A percentile compares a stretch with the other conserved stretches of the same genome.
phyloP scores from a whole-genome alignment of 2,329 filamentous ascomycete species.

The Fusarium fujikuroi region DNA sequence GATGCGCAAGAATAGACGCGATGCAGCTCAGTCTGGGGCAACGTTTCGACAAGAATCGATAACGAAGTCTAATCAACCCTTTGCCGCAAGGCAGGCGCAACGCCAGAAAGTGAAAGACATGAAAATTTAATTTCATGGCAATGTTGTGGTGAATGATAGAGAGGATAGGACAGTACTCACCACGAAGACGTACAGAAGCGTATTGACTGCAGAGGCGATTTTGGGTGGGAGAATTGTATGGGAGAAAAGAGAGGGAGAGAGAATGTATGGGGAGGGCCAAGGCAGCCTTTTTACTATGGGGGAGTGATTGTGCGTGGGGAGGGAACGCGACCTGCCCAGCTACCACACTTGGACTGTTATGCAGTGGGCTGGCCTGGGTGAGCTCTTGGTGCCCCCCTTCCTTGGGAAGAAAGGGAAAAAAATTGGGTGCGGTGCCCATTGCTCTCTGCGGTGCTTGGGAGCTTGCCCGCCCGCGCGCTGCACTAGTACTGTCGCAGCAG shows the following conservation, averaged over 20 bases:
- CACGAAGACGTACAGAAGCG: slow-evolving; percentile 52
- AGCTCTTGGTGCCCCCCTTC: slow-evolving; percentile 38
- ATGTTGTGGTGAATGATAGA: slow-evolving; percentile 43
- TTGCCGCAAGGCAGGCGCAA: slow-evolving; percentile 22
- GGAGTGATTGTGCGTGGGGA: slow-evolving; percentile 66
- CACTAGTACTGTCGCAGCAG: slow-evolving; percentile 41
- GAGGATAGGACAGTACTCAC: slow-evolving; percentile 62
- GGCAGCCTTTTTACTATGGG: slow-evolving; percentile 73
- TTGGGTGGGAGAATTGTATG: slow-evolving; percentile 70
- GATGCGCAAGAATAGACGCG: slow-evolving; percentile 29
- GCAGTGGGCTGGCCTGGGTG: slow-evolving; percentile 36
- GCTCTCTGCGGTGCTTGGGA: slow-evolving; percentile 35
- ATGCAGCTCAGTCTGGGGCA: slow-evolving; percentile 37
- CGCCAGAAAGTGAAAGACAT: slow-evolving; percentile 48
- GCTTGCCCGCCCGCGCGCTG: slow-evolving; percentile 24
- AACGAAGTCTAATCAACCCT: slow-evolving; percentile 31
- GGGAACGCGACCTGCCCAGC: slow-evolving; percentile 45
- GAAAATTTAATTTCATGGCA: slow-evolving; percentile 43
- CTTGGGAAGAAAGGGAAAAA: slow-evolving; percentile 19
- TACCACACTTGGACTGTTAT: slow-evolving; percentile 45
- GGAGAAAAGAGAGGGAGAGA: slow-evolving; percentile 66
- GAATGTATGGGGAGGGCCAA: slow-evolving; percentile 64
- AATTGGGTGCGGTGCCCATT: slow-evolving; percentile 44
- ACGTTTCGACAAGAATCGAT: slow-evolving; percentile 30
- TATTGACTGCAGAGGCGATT: slow-evolving; percentile 56